Base-by-base conservation (phyloP, 2,329 filamentous ascomycete species). In the Sclerotinia trifoliorum region DNA sequence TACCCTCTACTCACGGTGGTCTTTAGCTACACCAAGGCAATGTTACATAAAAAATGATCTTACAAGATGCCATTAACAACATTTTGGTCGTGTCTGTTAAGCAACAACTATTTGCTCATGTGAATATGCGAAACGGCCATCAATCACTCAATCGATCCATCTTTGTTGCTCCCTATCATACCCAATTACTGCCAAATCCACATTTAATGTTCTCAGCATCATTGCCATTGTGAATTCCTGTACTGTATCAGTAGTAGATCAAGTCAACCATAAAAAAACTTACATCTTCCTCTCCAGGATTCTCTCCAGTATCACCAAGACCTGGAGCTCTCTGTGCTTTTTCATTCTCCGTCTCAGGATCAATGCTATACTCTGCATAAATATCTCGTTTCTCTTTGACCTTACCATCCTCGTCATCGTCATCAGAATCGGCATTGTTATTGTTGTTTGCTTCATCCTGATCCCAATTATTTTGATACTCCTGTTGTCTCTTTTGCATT, bases 191-290 rank as follows among this genome's bases (percentile, higher is more conserved):
- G 83, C 79, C 5, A 86, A 78, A 67, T 90, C 86, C 68, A 91
- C 84, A 73, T 89, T 88, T 69, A 91, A 79, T 42, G 83, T 86
- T 71, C 83, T 84, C 21, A 91, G 81, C 88, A 91, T 90, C 83
- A 86, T 86, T 60, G 85, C 86, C 84, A 91, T 89, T 17, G 87
- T 90, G 74, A 90, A 90, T 17, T 83, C 84, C 86, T 88, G 72
- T 8, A 54, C 11, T 48, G 19, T 51, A 56, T 73, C 61, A 73
- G 69, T 51, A 17, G 24, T 39, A 24, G 61, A 46, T 32, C 32
- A 35, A 44, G 24, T 24, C 44, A 19, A 35, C 44, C 29, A 69
- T 80, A 79, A 21, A 46, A 52, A 80, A 77, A 80, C 80, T 67
- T 76, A 78, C 79, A 65, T 79, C 80, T 29, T 81, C 77, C n/a